Evolutionary conservation across 2,329 filamentous ascomycete species (phyloP), one percentile per base, ranked within the genome.

Genomic region (Ceratocystis colombiana): DNA sequence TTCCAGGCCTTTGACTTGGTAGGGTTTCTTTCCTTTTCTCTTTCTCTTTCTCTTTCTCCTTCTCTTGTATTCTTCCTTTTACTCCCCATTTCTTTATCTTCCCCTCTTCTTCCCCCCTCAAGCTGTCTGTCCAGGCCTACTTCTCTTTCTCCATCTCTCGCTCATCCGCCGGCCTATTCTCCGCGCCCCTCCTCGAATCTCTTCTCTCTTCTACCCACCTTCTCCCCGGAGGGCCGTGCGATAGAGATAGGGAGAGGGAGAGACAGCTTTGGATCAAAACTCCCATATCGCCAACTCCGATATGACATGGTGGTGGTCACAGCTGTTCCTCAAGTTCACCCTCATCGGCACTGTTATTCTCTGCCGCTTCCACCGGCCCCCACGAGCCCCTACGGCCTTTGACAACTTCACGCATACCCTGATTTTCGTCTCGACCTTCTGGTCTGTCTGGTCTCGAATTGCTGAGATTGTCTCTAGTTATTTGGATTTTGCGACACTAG

Each of bases 351-450:
- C 68, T 30, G 68, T 70, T 44, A 61, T 69, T 48, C 59, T 69
- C 57, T 70, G 69, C 45, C 69, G 69, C 53, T 70, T 69, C 45
- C 68, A 68, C 65, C 68, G 69, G 44, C 69, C 69, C n/a, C 68
- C 68, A 41, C 68, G 68, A 41, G 64, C 69, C 8, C 69, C 69
- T 6, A 70, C 68, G 20, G 50, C 66, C 30, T 65, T 69, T 59
- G 69, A 70, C 45, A 70, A 70, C 53, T 66, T 68, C 22, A 65
- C 68, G 46, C 69, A 70, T 48, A 68, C 68, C 46, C 37, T 65
- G 25, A 68, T 70, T 20, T 67, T 69, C 15, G 53, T 70, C 17
- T 68, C 69, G 41, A 67, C 68, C 10, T 68, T 68, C 41, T 70
- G 68, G 68, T 68, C 69, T 28, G 64, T 61, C 46, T 68, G 68